A percentile compares a stretch with the other conserved stretches of the same genome.
phyloP scores from a whole-genome alignment of 306 rosid species.

The Acacia acuminata region DNA sequence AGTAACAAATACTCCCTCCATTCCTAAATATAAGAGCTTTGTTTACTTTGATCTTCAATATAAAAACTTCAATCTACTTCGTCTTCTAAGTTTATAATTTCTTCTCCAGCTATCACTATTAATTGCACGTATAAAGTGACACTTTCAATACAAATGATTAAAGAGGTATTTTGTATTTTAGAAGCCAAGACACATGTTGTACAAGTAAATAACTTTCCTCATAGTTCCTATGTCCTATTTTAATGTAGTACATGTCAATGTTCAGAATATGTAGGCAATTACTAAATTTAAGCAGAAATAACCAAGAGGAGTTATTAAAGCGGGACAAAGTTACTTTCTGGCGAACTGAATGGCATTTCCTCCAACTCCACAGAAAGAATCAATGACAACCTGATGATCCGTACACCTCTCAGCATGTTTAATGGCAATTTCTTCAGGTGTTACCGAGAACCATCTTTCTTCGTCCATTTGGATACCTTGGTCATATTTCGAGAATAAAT shows the following conservation, averaged over 20 bases:
- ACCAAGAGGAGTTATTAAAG: background rate
- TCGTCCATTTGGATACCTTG: constrained; percentile 49
- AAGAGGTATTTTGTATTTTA: no score
- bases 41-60: background rate
- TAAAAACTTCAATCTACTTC: background rate
- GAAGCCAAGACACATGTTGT: no score
- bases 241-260: background rate
- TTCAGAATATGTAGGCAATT: background rate
- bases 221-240: background rate
- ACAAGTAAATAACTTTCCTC: no score
- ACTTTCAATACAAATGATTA: no score
- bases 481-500: constrained; percentile 37
- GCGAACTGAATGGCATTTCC: constrained; percentile 48
- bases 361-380: constrained; percentile 42
- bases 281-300: background rate
- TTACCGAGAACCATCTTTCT: constrained; percentile 44
- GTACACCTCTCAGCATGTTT: constrained; percentile 35
- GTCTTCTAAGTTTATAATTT: no score
- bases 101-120: no score
- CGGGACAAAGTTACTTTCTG: constrained; percentile 11
- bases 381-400: constrained; percentile 27
- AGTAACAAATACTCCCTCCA: background rate
- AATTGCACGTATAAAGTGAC: no score
- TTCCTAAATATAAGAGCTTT: rapidly evolving
- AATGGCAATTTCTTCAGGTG: constrained; percentile 46